Percentiles rank a stretch among this genome's conserved stretches.
phyloP scores from a whole-genome alignment of 2,329 filamentous ascomycete genomes.

The Trichocomaceae sp. region DNA sequence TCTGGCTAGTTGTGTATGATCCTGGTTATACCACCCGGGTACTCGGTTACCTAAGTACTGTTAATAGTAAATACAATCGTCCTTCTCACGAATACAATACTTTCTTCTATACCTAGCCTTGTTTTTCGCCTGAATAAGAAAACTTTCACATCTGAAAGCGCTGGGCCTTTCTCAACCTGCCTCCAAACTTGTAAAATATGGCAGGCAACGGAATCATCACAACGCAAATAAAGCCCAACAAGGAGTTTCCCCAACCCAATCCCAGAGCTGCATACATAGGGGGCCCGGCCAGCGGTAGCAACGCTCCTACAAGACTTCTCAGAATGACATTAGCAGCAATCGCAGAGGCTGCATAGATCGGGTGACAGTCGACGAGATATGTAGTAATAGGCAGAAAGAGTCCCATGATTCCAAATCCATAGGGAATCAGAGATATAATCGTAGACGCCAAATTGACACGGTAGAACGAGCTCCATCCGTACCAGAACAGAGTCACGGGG shows the following conservation, averaged over 20 bases:
- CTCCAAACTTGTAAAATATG: slow-evolving; percentile 31
- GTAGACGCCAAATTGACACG: slow-evolving; percentile 53
- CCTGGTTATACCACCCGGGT: background rate
- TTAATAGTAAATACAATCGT: background rate
- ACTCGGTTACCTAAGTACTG: slow-evolving; percentile 10
- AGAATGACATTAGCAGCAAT: slow-evolving; percentile 52
- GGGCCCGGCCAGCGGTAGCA: slow-evolving; percentile 56
- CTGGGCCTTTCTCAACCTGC: slow-evolving; percentile 13
- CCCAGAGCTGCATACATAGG: slow-evolving; percentile 44
- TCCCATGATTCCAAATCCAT: slow-evolving; percentile 51
- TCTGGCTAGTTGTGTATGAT: background rate
- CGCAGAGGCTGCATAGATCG: slow-evolving; percentile 43
- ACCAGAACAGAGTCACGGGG: slow-evolving; percentile 51
- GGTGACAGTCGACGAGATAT: slow-evolving; percentile 47
- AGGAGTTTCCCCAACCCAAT: slow-evolving; percentile 47
- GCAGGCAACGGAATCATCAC: slow-evolving; percentile 40
- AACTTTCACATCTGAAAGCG: no score
- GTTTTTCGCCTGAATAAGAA: slow-evolving; percentile 2
- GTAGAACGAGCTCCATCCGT: slow-evolving; percentile 52
- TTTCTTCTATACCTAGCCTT: background rate
- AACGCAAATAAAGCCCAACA: slow-evolving; percentile 52
- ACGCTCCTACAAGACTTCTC: slow-evolving; percentile 50
- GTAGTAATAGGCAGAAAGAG: slow-evolving; percentile 50
- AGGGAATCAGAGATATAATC: slow-evolving; percentile 52
- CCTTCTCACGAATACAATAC: background rate